These are phyloP conservation scores for Aureobasidium sp. DNA, from an alignment of 2,329 filamentous ascomycete genomes.

Conservation along the genomic window DNA sequence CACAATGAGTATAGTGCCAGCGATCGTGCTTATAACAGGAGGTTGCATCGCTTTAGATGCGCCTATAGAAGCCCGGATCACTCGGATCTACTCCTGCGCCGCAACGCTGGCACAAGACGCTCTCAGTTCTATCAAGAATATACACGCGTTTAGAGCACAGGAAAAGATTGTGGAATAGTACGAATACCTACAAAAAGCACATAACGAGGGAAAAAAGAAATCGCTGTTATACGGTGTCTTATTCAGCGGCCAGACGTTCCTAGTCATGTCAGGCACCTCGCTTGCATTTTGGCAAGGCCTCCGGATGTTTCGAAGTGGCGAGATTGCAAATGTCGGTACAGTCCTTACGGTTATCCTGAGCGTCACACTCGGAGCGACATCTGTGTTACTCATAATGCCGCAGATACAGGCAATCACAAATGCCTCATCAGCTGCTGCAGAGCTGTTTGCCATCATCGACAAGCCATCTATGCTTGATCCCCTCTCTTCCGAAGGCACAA, in stretches of 20 bases:
- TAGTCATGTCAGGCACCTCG: constrained; percentile 34
- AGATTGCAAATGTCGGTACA: constrained; percentile 28
- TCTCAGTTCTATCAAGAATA: constrained; percentile 43
- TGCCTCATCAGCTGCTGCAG: constrained; percentile 35
- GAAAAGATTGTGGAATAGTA: constrained; percentile 38
- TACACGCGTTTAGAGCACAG: constrained; percentile 44
- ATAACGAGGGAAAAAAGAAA: constrained; percentile 40
- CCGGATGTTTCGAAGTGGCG: constrained; percentile 28
- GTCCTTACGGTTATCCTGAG: constrained; percentile 20
- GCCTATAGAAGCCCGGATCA: constrained; percentile 21
- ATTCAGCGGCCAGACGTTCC: constrained; percentile 39
- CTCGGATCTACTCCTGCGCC: constrained; percentile 37
- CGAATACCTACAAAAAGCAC: constrained; percentile 35
- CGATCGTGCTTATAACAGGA: constrained; percentile 28
- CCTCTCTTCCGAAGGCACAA: constrained; percentile 22
- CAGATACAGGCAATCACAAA: constrained; percentile 37
- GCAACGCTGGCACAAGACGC: constrained; percentile 45
- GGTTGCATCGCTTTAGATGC: constrained; percentile 27
- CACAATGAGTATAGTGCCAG: constrained; percentile 46
- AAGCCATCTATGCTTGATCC: constrained; percentile 35
- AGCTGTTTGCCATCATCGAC: constrained; percentile 38
- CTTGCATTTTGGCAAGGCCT: constrained; percentile 41
- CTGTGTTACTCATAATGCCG: constrained; percentile 34
- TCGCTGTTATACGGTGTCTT: constrained; percentile 37
- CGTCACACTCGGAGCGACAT: constrained; percentile 33